phyloP scores from a whole-genome alignment of 1,284 basidiomycete genomes.

The Sanghuangporus sanghuang region DNA sequence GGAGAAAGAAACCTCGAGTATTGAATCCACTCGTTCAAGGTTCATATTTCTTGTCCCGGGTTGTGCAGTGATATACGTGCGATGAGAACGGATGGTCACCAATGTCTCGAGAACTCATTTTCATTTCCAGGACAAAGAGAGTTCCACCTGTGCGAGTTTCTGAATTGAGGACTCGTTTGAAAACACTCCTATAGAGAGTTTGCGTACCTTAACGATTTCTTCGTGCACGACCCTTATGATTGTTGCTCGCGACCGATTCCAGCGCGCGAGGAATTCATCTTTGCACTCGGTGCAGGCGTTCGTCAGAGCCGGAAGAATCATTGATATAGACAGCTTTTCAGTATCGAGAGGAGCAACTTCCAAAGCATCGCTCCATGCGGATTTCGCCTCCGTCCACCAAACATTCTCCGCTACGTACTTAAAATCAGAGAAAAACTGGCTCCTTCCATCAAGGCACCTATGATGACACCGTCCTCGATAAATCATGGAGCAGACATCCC shows the following conservation, averaged over 20 bases:
- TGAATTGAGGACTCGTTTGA: neutral
- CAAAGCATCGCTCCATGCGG: neutral
- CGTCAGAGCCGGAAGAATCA: neutral
- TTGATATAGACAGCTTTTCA: neutral
- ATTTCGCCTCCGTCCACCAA: neutral
- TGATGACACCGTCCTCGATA: neutral
- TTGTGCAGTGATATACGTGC: no score
- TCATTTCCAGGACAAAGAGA: neutral
- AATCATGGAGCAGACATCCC: neutral
- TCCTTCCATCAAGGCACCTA: neutral
- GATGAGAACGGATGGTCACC: no score
- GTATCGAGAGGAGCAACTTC: neutral
- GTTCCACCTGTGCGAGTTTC: neutral
- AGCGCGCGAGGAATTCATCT: neutral
- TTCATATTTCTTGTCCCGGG: no score
- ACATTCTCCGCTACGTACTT: neutral
- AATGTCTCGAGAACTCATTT: no score
- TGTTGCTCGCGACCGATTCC: neutral
- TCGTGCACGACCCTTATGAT: neutral
- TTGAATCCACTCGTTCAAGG: no score
- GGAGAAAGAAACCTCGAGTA: no score
- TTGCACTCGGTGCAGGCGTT: neutral
- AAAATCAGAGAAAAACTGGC: neutral
- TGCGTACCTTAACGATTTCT: neutral
- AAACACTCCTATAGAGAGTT: neutral